A percentile compares a stretch with the other conserved stretches of the same genome.
These are phyloP conservation scores for Arthrobotrys sphaeroides DNA, from an alignment of 2,329 filamentous ascomycete genomes.

Conservation along the genomic window DNA sequence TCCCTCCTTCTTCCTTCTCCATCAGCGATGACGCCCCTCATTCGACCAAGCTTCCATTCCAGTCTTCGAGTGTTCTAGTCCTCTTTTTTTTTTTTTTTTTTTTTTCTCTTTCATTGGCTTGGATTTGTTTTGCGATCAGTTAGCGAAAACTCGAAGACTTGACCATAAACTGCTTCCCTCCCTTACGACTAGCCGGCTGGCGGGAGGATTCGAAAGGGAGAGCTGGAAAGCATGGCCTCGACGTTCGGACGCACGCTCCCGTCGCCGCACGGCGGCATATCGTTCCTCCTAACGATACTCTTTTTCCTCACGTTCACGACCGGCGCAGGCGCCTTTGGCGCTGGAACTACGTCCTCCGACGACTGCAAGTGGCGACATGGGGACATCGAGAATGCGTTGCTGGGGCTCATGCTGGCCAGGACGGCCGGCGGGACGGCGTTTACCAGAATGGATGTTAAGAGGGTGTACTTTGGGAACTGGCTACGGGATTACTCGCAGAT, in stretches of 20 bases:
- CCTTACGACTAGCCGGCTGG: constrained; percentile 11
- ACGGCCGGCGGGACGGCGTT: constrained; percentile 48
- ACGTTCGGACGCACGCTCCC: constrained; percentile 32
- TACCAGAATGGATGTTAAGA: constrained; percentile 47
- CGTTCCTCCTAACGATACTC: constrained; percentile 41
- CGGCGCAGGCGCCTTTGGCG: constrained; percentile 48
- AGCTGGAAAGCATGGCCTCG: constrained; percentile 36
- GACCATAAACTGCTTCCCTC: not conserved
- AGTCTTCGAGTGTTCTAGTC: constrained; percentile 29
- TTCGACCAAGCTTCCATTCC: constrained; percentile 34
- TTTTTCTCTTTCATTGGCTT: constrained; percentile 2
- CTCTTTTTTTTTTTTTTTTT: not conserved
- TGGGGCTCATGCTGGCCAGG: constrained; percentile 44
- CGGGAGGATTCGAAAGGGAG: constrained; percentile 1
- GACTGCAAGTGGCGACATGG: constrained; percentile 53
- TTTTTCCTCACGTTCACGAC: constrained; percentile 44
- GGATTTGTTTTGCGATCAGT: constrained; percentile 17
- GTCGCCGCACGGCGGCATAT: constrained; percentile 27
- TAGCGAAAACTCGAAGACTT: constrained; percentile 18
- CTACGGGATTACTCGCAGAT: constrained; percentile 92
- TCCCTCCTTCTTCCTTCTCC: constrained; percentile 12
- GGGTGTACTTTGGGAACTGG: constrained; percentile 56
- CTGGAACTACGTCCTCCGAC: constrained; percentile 49
- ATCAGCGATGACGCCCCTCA: constrained; percentile 47
- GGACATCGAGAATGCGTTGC: constrained; percentile 52